Conservation (phyloP, 352 stramenopile species). For the Pythium apleroticum region DNA sequence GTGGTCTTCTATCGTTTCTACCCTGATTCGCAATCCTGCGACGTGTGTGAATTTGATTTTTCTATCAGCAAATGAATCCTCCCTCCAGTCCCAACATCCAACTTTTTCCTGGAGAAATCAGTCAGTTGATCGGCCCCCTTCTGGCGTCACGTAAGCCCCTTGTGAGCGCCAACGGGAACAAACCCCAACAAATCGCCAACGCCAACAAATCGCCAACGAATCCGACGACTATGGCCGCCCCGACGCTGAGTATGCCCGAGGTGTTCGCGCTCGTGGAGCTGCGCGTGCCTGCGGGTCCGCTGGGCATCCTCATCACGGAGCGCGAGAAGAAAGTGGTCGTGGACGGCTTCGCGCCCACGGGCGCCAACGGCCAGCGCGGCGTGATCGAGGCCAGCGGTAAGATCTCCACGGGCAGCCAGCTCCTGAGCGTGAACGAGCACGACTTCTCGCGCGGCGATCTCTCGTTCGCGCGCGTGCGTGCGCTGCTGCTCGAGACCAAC, state of each 20-base stretch:
- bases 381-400: conserved; percentile 31
- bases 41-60: conserved; percentile 21
- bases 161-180: background rate
- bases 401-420: conserved; percentile 37
- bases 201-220: background rate
- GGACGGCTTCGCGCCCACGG: conserved; percentile 71
- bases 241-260: conserved; percentile 11
- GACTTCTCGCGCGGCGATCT: conserved; percentile 53
- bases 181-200: conserved; percentile 7
- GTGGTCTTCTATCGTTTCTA: conserved; percentile 21
- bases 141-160: background rate
- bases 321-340: conserved; percentile 51
- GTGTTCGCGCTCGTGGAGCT: conserved; percentile 54
- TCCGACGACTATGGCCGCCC: conserved; percentile 27
- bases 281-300: conserved; percentile 56
- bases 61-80: conserved; percentile 9
- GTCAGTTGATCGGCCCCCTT: conserved; percentile 6
- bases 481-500: conserved; percentile 71
- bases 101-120: background rate
- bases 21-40: conserved; percentile 21
- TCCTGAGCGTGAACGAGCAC: conserved; percentile 72
- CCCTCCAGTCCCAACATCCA: background rate
- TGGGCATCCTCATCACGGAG: conserved; percentile 81
- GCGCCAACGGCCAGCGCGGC: conserved; percentile 39
- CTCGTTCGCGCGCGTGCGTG: conserved; percentile 69